Evolutionary conservation across 495 filamentous ascomycete species (phyloP).

Genomic region (Venustampulla echinocandica): DNA sequence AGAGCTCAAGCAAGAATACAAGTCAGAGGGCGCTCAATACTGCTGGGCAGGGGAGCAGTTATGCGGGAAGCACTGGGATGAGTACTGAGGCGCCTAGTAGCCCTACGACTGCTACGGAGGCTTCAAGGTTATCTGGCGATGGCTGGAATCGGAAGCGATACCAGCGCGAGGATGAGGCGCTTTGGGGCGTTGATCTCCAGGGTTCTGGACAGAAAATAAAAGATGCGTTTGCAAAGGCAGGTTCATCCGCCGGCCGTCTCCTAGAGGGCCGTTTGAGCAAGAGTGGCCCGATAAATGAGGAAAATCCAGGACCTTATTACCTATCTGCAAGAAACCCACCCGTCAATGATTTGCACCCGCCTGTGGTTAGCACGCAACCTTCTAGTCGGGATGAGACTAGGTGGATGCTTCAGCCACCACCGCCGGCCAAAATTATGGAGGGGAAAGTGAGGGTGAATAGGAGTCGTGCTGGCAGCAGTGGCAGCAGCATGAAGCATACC

Average conservation of each 20-base stretch:
- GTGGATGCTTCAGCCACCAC: conserved; percentile 91
- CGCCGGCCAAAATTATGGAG: conserved; percentile 76
- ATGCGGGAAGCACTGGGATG: conserved; percentile 23
- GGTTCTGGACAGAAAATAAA: conserved; percentile 20
- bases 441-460: conserved; percentile 58
- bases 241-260: conserved; percentile 32
- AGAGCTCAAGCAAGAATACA: conserved; percentile 38
- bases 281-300: conserved; percentile 32
- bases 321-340: conserved; percentile 62
- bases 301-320: conserved; percentile 41
- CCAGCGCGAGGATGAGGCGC: conserved; percentile 76
- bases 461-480: conserved; percentile 40
- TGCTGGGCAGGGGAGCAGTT: conserved; percentile 25
- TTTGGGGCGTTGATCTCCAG: conserved; percentile 51
- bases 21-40: conserved; percentile 43
- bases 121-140: conserved; percentile 24
- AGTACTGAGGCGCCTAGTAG: conserved; percentile 21
- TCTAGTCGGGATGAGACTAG: conserved; percentile 54
- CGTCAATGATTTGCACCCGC: conserved; percentile 80
- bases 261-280: conserved; percentile 45
- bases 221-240: conserved; percentile 40
- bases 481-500: conserved; percentile 26
- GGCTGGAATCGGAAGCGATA: conserved; percentile 68
- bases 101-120: conserved; percentile 27
- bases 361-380: conserved; percentile 69